Base-by-base conservation (phyloP, 2,329 filamentous ascomycete species). In the Aspergillus clavatus region DNA sequence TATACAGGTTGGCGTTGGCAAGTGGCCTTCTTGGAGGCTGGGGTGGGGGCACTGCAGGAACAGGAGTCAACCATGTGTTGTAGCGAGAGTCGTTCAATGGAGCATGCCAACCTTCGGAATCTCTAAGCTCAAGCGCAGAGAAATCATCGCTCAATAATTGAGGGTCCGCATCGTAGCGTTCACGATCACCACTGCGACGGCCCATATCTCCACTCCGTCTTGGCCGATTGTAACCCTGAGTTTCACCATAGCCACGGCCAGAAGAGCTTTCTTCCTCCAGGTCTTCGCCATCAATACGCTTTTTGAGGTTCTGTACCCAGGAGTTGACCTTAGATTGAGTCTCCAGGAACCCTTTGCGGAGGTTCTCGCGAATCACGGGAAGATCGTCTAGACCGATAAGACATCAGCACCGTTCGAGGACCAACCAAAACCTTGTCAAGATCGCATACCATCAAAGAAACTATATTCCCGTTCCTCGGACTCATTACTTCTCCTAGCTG, bases 101-200 rank as follows among this genome's bases (percentile, higher is more conserved):
- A 38, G 27, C 18, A 24, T 29, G n/a, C 53, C 45, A 57, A 79
- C 77, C 72, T 63, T 84, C 82, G 35, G 79, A 74, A 54, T 85
- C 82, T 48, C 76, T 74, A 50, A 86, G 57, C 59, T 84, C 80
- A 5, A 85, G 72, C 31, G 76, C 74, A 43, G 81, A 78, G 70
- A 98, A 97, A 61, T 97, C 90, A 59, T 96, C 91, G 50, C 84
- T 83, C 24, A 98, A 76, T 28, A 97, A 82, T 62, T 90, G 83
- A 23, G 91, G 93, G 64, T 98, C 93, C 22, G 90, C 89, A 66
- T 98, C 93, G 63, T 98, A 98, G 46, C 89, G 83, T 57, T 90
- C 86, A 51, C 90, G 89, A 65, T 97, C 91, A 31, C 85, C 85
- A 64, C 90, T 95, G 58, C 86, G 80, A 56, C 85, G 78, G 50